Percentiles rank a stretch among this genome's conserved stretches.
phyloP scores from a whole-genome alignment of 2,329 filamentous ascomycete genomes.

The Botryotinia narcissicola region DNA sequence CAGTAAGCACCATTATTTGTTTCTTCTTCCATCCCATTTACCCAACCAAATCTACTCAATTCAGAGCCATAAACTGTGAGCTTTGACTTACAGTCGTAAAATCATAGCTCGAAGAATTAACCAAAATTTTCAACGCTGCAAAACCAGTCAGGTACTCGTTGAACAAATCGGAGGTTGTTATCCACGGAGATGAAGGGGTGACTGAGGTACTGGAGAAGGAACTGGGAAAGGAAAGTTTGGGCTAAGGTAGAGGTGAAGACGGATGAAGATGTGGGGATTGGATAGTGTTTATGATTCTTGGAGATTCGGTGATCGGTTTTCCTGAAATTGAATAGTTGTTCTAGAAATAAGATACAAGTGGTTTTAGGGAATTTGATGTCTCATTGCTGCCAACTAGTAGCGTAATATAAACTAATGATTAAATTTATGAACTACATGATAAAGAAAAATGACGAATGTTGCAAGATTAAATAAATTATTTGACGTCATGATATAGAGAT shows the following conservation, averaged over 20 bases:
- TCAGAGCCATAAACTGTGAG: fast-evolving
- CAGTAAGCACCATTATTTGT: neutral
- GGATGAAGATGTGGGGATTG: neutral
- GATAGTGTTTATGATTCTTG: neutral
- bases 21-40: too few relatives aligned
- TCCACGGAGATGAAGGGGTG: neutral
- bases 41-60: neutral
- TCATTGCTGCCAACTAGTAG: neutral
- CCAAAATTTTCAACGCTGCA: conserved; percentile 12
- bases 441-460: too few relatives aligned
- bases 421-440: neutral
- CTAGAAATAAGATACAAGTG: fast-evolving
- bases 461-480: neutral
- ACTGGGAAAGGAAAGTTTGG: neutral
- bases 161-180: neutral
- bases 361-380: neutral
- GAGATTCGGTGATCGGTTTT: neutral
- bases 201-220: conserved; percentile 4
- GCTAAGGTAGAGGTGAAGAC: neutral
- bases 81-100: neutral
- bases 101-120: conserved; percentile 13
- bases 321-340: neutral
- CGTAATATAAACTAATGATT: neutral
- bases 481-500: neutral
- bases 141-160: conserved; percentile 17